Base-by-base conservation (phyloP, 768 basidiomycete species). In the Suillus clintonianus region DNA sequence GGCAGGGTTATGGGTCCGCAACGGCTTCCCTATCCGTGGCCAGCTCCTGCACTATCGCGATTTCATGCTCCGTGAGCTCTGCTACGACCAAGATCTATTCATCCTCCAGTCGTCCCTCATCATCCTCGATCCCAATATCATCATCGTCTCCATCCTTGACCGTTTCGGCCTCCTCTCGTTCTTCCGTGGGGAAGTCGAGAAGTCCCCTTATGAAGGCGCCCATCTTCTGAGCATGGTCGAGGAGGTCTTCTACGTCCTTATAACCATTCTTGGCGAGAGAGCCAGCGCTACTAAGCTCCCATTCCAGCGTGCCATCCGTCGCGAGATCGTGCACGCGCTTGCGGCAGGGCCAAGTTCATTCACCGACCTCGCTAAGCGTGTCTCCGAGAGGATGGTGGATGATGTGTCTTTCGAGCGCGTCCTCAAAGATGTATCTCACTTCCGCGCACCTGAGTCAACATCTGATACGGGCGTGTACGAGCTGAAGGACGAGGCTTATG, bases 21-120 rank as follows among this genome's bases (percentile, higher is more conserved):
- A 99, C 69, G 97, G 97, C 4, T 93, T 95, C 71, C 91, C 91
- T 17, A 96, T 99, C 68, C 90, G 97, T 1, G 95, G 95, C 0
- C 97, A 99, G 74, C 82, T 95, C 5, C 84, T 96, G 59, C 97
- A 99, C 73, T 99, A 99, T 74, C 90, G 95, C 32, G 97, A 99
- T 73, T 95, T 94, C 76, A 91, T 92, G 85, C 86, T 98, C 30
- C 90, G 97, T 22, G 97, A 99, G 74, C 83, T 95, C 7, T 97
- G 97, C 70, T 96, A 97, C 72, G 97, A 99, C 74, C 95, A 98
- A 74, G 97, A 95, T 67, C 81, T 97, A 19, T 95, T 89, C 81
- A 86, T 97, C 64, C 83, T 99, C 3, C 96, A 99, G 77, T 88
- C 89, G 0, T 89, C 90, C 0, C 85, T 99, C 58, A 83, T 91